phyloP scores from a whole-genome alignment of 2,329 filamentous ascomycete genomes.

The Myriosclerotinia curreyana region DNA sequence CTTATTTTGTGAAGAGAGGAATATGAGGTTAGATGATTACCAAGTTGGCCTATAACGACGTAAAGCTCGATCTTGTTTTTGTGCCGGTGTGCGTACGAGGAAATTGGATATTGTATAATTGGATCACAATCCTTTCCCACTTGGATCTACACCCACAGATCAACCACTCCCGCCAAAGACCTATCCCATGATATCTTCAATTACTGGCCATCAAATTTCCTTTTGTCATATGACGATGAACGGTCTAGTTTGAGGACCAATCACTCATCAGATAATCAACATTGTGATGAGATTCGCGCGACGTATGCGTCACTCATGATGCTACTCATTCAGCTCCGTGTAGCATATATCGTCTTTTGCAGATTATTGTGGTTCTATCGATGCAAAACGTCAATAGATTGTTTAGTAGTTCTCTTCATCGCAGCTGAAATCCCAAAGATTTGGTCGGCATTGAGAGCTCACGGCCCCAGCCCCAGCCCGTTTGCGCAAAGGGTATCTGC shows the following conservation, averaged over 20 bases:
- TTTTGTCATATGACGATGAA: neutral
- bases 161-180: neutral
- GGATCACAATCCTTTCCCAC: too few species aligned
- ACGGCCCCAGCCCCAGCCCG: too few species aligned
- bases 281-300: neutral
- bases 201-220: neutral
- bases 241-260: neutral
- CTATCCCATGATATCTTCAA: neutral
- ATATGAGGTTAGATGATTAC: neutral
- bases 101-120: too few species aligned
- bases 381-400: neutral
- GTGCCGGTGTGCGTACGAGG: neutral
- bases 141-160: constrained; percentile 1
- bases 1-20: too few species aligned
- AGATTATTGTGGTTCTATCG: neutral
- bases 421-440: neutral
- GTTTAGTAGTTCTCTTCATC: neutral
- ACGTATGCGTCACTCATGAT: neutral
- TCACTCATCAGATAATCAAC: neutral
- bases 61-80: too few species aligned
- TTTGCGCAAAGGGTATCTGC: too few species aligned
- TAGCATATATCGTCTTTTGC: neutral
- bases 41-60: neutral
- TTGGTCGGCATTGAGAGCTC: neutral
- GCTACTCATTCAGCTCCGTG: neutral